Percentiles rank a stretch among this genome's conserved stretches.
phyloP scores from a whole-genome alignment of 306 rosid species.

The Vigna hirtella region DNA sequence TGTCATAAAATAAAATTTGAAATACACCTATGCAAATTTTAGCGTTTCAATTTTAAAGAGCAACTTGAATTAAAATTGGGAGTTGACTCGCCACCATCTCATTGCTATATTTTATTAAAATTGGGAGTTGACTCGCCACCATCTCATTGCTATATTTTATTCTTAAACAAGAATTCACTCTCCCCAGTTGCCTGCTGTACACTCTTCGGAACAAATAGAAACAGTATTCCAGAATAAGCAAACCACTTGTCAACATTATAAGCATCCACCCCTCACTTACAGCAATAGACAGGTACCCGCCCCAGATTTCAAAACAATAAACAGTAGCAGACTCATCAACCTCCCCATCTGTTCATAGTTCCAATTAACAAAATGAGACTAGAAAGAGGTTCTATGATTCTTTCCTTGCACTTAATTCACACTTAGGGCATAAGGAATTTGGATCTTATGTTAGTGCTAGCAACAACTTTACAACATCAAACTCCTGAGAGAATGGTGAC shows the following conservation, averaged over 20 bases:
- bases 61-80: slow-evolving; percentile 10
- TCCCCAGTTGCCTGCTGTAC: background rate
- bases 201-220: slow-evolving; percentile 8
- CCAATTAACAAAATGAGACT: too few species aligned
- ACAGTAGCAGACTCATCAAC: too few species aligned
- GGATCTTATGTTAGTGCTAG: too few species aligned
- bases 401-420: too few species aligned
- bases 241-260: background rate
- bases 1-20: slow-evolving; percentile 8
- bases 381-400: too few species aligned
- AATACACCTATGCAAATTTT: slow-evolving; percentile 4
- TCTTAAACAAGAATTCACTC: slow-evolving; percentile 16
- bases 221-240: background rate
- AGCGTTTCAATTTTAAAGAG: slow-evolving; percentile 1
- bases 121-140: background rate
- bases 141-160: background rate
- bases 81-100: background rate
- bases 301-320: too few species aligned
- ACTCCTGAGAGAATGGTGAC: too few species aligned
- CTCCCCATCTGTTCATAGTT: too few species aligned
- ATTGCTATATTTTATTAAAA: slow-evolving; percentile 11
- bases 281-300: too few species aligned
- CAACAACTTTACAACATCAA: too few species aligned
- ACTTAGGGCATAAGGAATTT: too few species aligned
- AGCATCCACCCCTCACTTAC: background rate